Evolutionary conservation across 1,284 basidiomycete species (phyloP), one percentile per base, ranked within the genome.

Genomic region (Apiotrichum laibachii): DNA sequence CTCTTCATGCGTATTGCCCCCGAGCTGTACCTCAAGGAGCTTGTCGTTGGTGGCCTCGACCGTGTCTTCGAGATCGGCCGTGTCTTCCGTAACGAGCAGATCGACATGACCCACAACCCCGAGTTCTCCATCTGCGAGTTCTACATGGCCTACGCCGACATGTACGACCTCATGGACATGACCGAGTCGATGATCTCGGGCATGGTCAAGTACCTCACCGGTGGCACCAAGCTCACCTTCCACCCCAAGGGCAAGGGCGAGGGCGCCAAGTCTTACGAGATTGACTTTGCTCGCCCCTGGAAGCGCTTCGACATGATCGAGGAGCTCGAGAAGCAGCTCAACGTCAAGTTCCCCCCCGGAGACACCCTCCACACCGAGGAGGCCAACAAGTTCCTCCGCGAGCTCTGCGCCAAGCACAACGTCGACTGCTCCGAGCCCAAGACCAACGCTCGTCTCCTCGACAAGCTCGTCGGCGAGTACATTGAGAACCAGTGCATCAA

Each of bases 91-190:
- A 99, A 99, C 79, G 96, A 99, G 78, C 90, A 93, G 54, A 99
- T 99, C 77, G 96, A 99, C 80, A 82, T 98, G 71, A 99, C 95
- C 31, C 93, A 96, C 79, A 96, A 96, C 80, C 92, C 93, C 65
- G 92, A 95, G 76, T 95, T 96, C 82, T 92, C 92, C 21, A 96
- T 98, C 79, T 99, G 95, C 84, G 95, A 99, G 82, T 99, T 99
- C 81, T 99, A 99, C 79, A 99, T 99, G 95, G 95, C 95, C 33
- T 99, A 98, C 74, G 95, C 95, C 64, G 95, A 99, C 79, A 96
- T 97, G 92, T 90, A 94, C 82, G 96, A 99, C 76, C 66, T 99
- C 62, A 98, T 99, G 95, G 94, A 98, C 60, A 85, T 99, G 66
- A 99, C 95, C 40, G 96, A 99, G 80, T 81, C 81, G 50, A 84